Evolutionary conservation across 1,284 basidiomycete species (phyloP).

Genomic region (Pyrrhoderma lamaoense): DNA sequence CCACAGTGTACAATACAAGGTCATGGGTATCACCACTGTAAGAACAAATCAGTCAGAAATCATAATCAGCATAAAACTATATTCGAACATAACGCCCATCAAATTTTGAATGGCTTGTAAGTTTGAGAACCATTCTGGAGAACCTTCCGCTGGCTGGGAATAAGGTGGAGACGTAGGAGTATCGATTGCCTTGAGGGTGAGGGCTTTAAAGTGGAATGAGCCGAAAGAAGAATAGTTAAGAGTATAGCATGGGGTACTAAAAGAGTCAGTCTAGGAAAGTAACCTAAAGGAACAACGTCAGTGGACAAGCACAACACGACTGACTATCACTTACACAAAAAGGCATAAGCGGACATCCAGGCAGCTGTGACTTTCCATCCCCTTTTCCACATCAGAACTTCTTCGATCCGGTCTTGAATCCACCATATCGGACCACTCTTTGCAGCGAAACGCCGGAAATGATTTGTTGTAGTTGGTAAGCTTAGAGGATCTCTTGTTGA

Average conservation of each 20-base stretch:
- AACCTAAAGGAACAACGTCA: slow-evolving; percentile 36
- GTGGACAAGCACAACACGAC: not conserved
- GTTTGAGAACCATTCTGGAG: slow-evolving; percentile 68
- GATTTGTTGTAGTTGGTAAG: slow-evolving; percentile 60
- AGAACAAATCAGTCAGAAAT: slow-evolving; percentile 1
- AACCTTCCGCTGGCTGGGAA: slow-evolving; percentile 42
- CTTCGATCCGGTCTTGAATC: slow-evolving; percentile 70
- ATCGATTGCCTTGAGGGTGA: slow-evolving; percentile 20
- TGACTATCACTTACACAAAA: slow-evolving; percentile 51
- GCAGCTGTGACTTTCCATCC: slow-evolving; percentile 57
- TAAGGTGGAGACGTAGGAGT: slow-evolving; percentile 31
- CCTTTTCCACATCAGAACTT: slow-evolving; percentile 64
- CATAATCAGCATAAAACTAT: slow-evolving; percentile 9
- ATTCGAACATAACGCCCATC: slow-evolving; percentile 62
- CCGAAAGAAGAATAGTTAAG: slow-evolving; percentile 49
- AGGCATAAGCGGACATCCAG: slow-evolving; percentile 63
- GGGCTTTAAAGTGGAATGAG: slow-evolving; percentile 37
- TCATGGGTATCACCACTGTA: slow-evolving; percentile 45
- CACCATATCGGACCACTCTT: slow-evolving; percentile 65
- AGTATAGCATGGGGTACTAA: slow-evolving; percentile 54
- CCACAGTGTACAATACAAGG: slow-evolving; percentile 25
- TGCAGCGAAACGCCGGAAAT: slow-evolving; percentile 66
- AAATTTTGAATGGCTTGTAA: slow-evolving; percentile 75
- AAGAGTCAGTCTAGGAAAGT: slow-evolving; percentile 56
- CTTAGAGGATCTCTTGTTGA: slow-evolving; percentile 57